phyloP scores from a whole-genome alignment of 192 early-diverging fungal species.

The Backusella tarrabulga region DNA sequence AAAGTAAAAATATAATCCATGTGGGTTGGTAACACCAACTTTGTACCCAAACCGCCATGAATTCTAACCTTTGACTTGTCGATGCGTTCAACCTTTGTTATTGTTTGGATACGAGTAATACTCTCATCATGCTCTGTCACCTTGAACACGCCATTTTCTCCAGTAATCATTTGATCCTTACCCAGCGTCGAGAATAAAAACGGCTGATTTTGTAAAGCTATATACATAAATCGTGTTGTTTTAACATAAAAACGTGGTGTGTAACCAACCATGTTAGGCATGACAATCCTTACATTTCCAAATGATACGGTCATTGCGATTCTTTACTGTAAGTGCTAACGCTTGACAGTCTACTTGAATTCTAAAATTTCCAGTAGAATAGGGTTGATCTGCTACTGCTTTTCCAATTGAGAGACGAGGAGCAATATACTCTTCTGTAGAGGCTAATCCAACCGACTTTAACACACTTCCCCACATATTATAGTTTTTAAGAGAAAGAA shows the following conservation, averaged over 20 bases:
- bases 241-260: background rate
- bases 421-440: constrained; percentile 20
- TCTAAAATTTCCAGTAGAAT: constrained; percentile 21
- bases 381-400: constrained; percentile 21
- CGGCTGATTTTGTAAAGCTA: constrained; percentile 32
- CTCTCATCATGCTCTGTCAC: constrained; percentile 34
- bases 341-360: constrained; percentile 19
- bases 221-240: constrained; percentile 5
- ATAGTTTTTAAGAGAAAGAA: constrained; percentile 3
- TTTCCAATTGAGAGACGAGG: constrained; percentile 33
- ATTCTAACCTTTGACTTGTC: background rate
- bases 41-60: constrained; percentile 26
- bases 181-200: constrained; percentile 36
- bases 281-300: constrained; percentile 31
- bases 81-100: constrained; percentile 13
- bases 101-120: constrained; percentile 36
- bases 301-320: constrained; percentile 11
- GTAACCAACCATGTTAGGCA: background rate
- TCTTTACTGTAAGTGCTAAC: constrained; percentile 17
- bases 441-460: constrained; percentile 21
- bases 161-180: constrained; percentile 23
- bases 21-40: constrained; percentile 27
- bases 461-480: constrained; percentile 16
- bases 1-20: constrained; percentile 35
- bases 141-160: constrained; percentile 32